These are phyloP conservation scores for Colletotrichum higginsianum DNA, from an alignment of 2,329 filamentous ascomycete genomes.

Conservation along the genomic window DNA sequence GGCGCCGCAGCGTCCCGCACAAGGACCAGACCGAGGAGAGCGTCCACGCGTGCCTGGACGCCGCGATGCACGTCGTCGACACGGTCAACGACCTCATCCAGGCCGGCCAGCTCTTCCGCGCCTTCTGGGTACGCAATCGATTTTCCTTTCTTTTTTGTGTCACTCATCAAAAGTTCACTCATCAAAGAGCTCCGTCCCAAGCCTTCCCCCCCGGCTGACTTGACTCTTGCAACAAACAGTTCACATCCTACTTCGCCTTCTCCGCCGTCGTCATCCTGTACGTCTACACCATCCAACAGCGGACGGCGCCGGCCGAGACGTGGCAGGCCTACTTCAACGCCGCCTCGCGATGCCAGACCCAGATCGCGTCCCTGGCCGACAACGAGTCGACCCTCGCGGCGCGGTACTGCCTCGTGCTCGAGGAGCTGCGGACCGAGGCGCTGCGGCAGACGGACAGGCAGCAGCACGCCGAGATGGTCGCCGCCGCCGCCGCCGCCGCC, in stretches of 20 bases:
- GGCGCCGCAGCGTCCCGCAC: neutral
- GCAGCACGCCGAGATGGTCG: neutral
- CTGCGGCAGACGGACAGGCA: slow-evolving; percentile 36
- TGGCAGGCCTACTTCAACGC: slow-evolving; percentile 53
- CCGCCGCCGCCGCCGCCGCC: too few relatives aligned
- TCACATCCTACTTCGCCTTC: slow-evolving; percentile 61
- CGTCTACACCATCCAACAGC: slow-evolving; percentile 59
- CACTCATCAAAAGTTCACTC: too few relatives aligned
- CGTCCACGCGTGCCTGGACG: slow-evolving; percentile 52
- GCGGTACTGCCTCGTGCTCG: slow-evolving; percentile 59
- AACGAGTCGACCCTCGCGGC: slow-evolving; percentile 55
- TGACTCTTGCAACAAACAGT: slow-evolving; percentile 43
- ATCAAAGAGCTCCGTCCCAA: too few relatives aligned
- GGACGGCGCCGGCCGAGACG: slow-evolving; percentile 46
- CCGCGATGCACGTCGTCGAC: slow-evolving; percentile 56
- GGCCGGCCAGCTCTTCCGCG: slow-evolving; percentile 54
- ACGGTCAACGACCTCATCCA: slow-evolving; percentile 57
- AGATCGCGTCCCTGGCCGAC: slow-evolving; percentile 55
- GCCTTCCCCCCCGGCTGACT: neutral
- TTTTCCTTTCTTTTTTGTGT: too few relatives aligned
- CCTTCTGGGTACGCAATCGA: slow-evolving; percentile 55
- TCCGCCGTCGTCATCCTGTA: slow-evolving; percentile 62
- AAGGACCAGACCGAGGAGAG: slow-evolving; percentile 43
- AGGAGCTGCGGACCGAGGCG: slow-evolving; percentile 48
- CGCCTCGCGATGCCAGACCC: slow-evolving; percentile 57